Evolutionary conservation across 163 green algal genomes (phyloP).

Genomic region (Trebouxia gelatinosa): DNA sequence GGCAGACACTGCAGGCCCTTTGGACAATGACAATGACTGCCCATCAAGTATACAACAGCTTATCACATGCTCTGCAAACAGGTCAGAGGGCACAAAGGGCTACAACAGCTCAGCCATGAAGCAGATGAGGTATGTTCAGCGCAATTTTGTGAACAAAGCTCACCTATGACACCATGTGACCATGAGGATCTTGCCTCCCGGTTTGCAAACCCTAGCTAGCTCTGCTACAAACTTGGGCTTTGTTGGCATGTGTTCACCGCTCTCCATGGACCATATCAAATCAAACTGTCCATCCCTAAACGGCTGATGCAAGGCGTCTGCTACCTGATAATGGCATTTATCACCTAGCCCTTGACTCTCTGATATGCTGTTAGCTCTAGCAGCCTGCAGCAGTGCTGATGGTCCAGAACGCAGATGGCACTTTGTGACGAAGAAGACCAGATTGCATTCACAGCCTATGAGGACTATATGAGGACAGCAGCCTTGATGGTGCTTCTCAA

Average conservation of each 20-base stretch:
- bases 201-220: constrained; percentile 84
- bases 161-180: constrained; percentile 97
- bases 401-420: not conserved
- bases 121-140: not conserved
- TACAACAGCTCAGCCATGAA: too few species aligned
- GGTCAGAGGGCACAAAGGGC: too few species aligned
- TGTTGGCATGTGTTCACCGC: constrained; percentile 94
- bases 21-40: too few species aligned
- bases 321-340: constrained; percentile 70
- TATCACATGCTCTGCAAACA: too few species aligned
- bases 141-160: not conserved
- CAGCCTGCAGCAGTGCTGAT: constrained; percentile 77
- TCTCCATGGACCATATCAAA: constrained; percentile 96
- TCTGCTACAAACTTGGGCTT: constrained; percentile 88
- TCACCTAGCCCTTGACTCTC: constrained; percentile 58
- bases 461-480: too few species aligned
- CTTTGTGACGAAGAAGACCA: too few species aligned
- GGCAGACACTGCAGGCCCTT: too few species aligned
- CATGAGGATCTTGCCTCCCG: constrained; percentile 88
- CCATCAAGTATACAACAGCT: too few species aligned
- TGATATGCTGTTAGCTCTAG: constrained; percentile 76
- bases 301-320: constrained; percentile 90
- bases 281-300: constrained; percentile 88
- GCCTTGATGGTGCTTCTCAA: too few species aligned
- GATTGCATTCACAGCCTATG: too few species aligned